Evolutionary conservation across 1,284 basidiomycete genomes (phyloP), one percentile per base, ranked within the genome.

Genomic region (Mycena sp.): DNA sequence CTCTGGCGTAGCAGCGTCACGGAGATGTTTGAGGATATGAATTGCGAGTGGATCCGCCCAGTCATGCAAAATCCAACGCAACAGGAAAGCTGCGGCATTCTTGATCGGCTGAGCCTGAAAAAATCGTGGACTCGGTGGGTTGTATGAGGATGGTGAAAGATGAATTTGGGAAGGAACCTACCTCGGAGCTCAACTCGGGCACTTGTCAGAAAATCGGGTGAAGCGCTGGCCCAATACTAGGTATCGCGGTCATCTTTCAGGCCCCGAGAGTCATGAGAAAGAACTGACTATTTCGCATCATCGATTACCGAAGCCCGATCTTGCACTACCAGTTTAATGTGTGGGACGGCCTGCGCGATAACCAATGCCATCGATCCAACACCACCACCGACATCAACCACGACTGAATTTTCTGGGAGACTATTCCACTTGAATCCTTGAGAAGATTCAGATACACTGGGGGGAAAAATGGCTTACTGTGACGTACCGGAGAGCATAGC

Each of bases 311-410:
- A 61, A 7, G 57, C 45, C 4, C 73, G 70, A 38, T 78, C 77
- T 60, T 78, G 76, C 1, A 79, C 64, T 25, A 78, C 66, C 26
- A 75, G 60, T 10, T 68, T 63, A 14, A 77, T 21, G 4, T 71
- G 45, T 0, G 74, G 72, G 26, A 67, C 67, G 3, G 37, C 50
- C 44, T 69, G 63, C 0, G 72, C 69, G 9, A 78, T 51, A 6
- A 57, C 25, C n/a, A 76, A 48, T 0, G 71, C 55, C 4, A 67
- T 54, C 11, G 63, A 63, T 12, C 78, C 78, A 29, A 72, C 64
- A 7, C 76, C 73, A 4, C 75, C 74, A 6, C 77, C 77, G 17
- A 78, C 70, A 60, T 75, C 74, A 25, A 80, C 73, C 10, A 78
- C 49, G 16, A 70, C 46, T 17, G 71, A 61, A 12, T 68, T 62